phyloP scores from a whole-genome alignment of 164 flowering plant genomes.

The Aristolochia fimbriata region DNA sequence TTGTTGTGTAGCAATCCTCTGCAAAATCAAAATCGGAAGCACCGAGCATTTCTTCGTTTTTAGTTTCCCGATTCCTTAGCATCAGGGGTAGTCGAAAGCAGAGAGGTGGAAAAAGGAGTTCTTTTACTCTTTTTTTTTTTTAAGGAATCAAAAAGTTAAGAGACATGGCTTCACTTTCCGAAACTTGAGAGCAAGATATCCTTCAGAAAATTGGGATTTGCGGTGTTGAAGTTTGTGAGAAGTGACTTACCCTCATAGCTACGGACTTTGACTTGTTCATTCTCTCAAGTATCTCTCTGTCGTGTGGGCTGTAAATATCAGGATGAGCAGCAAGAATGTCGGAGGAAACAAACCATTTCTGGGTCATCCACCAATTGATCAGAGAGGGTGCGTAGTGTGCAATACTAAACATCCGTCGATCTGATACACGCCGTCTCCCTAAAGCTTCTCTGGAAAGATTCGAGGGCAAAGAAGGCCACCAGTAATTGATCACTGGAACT shows the following conservation, averaged over 20 bases:
- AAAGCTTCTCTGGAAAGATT: conserved; percentile 11
- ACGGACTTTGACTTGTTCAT: no score
- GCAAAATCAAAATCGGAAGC: background rate
- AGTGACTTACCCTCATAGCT: no score
- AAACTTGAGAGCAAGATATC: no score
- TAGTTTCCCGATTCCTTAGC: no score
- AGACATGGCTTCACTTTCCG: no score
- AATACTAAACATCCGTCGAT: conserved; percentile 18
- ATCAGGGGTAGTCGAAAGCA: no score
- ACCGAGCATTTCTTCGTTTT: no score
- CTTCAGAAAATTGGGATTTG: no score
- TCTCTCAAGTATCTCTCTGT: conserved; percentile 3
- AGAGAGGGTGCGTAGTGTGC: conserved; percentile 27
- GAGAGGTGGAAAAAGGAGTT: no score
- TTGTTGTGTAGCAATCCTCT: conserved; percentile 13
- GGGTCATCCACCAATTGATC: conserved; percentile 33
- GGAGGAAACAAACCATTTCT: conserved; percentile 32
- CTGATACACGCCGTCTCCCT: conserved; percentile 12
- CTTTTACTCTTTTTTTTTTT: no score
- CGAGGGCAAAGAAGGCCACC: conserved; percentile 39
- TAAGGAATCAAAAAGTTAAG: no score
- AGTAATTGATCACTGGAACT: conserved; percentile 31
- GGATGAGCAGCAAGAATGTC: conserved; percentile 11
- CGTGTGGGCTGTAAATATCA: conserved; percentile 13
- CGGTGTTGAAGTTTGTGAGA: no score